Percentiles rank a stretch among this genome's conserved stretches.
Evolutionary conservation across 768 basidiomycete genomes (phyloP).

Genomic region (Lepiota venenata): DNA sequence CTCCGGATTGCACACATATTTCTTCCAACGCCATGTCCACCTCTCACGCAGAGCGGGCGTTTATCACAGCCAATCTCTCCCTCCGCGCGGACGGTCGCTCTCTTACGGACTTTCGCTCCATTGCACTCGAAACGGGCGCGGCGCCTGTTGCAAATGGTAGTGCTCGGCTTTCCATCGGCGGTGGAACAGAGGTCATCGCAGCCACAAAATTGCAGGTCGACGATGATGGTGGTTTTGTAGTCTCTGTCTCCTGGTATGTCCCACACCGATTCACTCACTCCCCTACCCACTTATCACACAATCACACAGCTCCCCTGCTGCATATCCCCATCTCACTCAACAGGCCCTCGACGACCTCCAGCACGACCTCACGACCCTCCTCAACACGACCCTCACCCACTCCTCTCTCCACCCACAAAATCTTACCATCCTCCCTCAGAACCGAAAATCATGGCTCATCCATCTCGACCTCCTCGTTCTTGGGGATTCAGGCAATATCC

Average conservation of each 20-base stretch:
- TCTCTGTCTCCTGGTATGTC: slow-evolving; percentile 73
- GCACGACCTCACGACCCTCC: slow-evolving; percentile 59
- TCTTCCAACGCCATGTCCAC: too few relatives aligned
- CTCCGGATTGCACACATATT: too few relatives aligned
- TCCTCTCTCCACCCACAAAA: slow-evolving; percentile 62
- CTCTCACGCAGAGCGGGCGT: too few relatives aligned
- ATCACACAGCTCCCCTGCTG: slow-evolving; percentile 64
- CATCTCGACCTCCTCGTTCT: slow-evolving; percentile 73
- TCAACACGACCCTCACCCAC: slow-evolving; percentile 65
- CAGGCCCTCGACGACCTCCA: slow-evolving; percentile 72
- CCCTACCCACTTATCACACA: neutral
- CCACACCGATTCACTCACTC: slow-evolving; percentile 13
- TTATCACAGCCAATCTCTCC: too few relatives aligned
- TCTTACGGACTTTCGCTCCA: slow-evolving; percentile 60
- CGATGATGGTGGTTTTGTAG: slow-evolving; percentile 42
- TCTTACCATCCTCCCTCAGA: slow-evolving; percentile 37
- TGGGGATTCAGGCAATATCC: slow-evolving; percentile 68
- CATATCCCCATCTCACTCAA: slow-evolving; percentile 67
- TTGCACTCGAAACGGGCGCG: slow-evolving; percentile 74
- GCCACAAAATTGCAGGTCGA: slow-evolving; percentile 50
- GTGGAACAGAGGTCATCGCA: slow-evolving; percentile 75
- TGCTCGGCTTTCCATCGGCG: slow-evolving; percentile 72
- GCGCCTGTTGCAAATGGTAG: slow-evolving; percentile 85
- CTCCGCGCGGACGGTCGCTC: slow-evolving; percentile 72
- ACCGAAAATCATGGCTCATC: slow-evolving; percentile 52